Conservation (phyloP, 768 basidiomycete species). For the Agrocybe chaxingu region DNA sequence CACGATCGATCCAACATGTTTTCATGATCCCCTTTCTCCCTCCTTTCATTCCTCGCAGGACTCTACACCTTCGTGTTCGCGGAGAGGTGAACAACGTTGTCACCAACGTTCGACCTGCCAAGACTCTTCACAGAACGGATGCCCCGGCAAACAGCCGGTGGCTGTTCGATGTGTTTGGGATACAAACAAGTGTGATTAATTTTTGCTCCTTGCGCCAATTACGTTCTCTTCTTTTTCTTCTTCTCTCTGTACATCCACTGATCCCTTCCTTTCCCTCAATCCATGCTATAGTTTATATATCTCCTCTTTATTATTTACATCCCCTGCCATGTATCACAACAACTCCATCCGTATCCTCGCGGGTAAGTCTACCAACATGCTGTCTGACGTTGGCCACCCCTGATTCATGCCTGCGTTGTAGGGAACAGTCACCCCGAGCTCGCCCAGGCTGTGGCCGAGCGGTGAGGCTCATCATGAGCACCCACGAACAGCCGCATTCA, state of each 20-base stretch:
- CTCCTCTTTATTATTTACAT: slow-evolving; percentile 19
- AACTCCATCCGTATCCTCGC: slow-evolving; percentile 76
- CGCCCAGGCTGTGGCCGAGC: slow-evolving; percentile 91
- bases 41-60: no score
- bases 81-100: no score
- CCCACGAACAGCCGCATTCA: slow-evolving; percentile 50
- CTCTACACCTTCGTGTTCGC: no score
- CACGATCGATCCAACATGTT: background rate
- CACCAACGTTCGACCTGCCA: no score
- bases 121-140: no score
- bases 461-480: slow-evolving; percentile 63
- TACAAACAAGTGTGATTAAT: slow-evolving; percentile 34
- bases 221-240: slow-evolving; percentile 10
- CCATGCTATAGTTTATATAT: slow-evolving; percentile 37
- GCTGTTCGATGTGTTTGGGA: slow-evolving; percentile 43
- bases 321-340: slow-evolving; percentile 65
- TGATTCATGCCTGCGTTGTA: slow-evolving; percentile 31
- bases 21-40: no score
- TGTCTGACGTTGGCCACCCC: slow-evolving; percentile 6
- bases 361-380: slow-evolving; percentile 41
- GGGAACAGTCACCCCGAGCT: slow-evolving; percentile 99
- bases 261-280: slow-evolving; percentile 16
- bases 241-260: slow-evolving; percentile 35
- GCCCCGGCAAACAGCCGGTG: slow-evolving; percentile 22
- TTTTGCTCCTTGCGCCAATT: slow-evolving; percentile 19